Evolutionary conservation across 1,139 yeast genomes (phyloP), one percentile per base, ranked within the genome.

Genomic region (Scheffersomyces illinoinensis): DNA sequence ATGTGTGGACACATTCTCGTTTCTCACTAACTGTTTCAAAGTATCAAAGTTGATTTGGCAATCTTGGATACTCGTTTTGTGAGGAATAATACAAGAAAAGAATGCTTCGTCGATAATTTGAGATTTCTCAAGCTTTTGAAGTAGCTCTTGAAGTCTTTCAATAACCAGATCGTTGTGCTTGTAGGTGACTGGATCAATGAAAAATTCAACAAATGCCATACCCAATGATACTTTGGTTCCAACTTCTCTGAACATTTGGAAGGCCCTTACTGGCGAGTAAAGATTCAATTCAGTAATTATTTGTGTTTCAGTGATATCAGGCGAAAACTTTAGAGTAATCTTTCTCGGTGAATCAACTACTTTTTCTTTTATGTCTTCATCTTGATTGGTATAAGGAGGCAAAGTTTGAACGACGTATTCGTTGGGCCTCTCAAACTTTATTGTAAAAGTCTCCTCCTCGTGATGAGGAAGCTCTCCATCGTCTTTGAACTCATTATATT

Each of bases 371-470:
- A 69, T 70, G 2, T 68, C 69, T 8, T 59, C 63, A 6, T 64
- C 60, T 21, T 60, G 54, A 33, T 62, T 61, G 19, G 57, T 60
- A 55, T 65, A 65, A 5, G 71, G 68, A 6, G 69, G 67, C 17
- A 66, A 61, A 48, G 71, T 65, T 62, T 76, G 82, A 1, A 84
- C 81, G 26, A 89, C 80, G 65, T 88, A 91, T 60, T 86, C 89
- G n/a, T 76, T 74, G 1, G 96, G 95, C 65, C 96, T 78, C 10
- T 71, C 63, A 3, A 88, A 68, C 2, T 62, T 66, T 17, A 87
- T 66, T 10, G 64, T 63, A 14, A 64, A 57, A 8, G 53, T 46
- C 5, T 55, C 58, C 5, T 61, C 62, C 3, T 63, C 59, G 2
- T 65, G 71, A 20, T 61, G 63, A 7, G 33, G 51, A 12, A 56